These are phyloP conservation scores for Microcyclospora tardicrescens DNA, from an alignment of 2,329 filamentous ascomycete genomes.

Conservation along the genomic window DNA sequence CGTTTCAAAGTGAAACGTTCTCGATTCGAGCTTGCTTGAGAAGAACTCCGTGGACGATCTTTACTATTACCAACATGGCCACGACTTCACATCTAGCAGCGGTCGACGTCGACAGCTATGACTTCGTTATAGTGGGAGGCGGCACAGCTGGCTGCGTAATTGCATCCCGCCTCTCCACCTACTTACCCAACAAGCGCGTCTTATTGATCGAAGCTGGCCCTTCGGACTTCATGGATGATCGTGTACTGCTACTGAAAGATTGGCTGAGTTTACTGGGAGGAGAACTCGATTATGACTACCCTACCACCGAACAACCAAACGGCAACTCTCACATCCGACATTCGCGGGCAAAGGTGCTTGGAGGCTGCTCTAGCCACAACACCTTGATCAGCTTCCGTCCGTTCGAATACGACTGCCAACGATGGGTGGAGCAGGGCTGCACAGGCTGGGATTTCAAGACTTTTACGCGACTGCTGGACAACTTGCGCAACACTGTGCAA, in stretches of 20 bases:
- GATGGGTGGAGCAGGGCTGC: slow-evolving; percentile 73
- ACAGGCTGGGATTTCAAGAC: slow-evolving; percentile 77
- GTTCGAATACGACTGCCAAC: slow-evolving; percentile 74
- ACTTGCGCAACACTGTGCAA: slow-evolving; percentile 79
- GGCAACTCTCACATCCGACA: slow-evolving; percentile 88
- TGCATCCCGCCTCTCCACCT: slow-evolving; percentile 65
- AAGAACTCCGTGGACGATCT: too few relatives aligned
- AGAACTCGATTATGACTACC: slow-evolving; percentile 84
- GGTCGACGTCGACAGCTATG: slow-evolving; percentile 54
- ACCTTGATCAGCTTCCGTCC: slow-evolving; percentile 86
- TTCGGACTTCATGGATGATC: slow-evolving; percentile 77
- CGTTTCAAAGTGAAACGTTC: too few relatives aligned
- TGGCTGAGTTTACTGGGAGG: slow-evolving; percentile 77
- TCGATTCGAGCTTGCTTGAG: too few relatives aligned
- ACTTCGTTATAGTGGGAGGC: slow-evolving; percentile 77
- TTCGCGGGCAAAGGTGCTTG: slow-evolving; percentile 82
- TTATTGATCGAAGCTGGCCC: slow-evolving; percentile 81
- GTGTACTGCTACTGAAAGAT: slow-evolving; percentile 73
- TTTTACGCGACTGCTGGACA: slow-evolving; percentile 69
- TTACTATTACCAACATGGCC: not conserved
- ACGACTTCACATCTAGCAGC: slow-evolving; percentile 56
- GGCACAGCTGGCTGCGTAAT: slow-evolving; percentile 80
- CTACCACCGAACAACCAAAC: slow-evolving; percentile 77
- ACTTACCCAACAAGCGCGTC: slow-evolving; percentile 68
- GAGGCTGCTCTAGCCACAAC: slow-evolving; percentile 88